Evolutionary conservation across 306 rosid species (phyloP).

Genomic region (Betula pendula): DNA sequence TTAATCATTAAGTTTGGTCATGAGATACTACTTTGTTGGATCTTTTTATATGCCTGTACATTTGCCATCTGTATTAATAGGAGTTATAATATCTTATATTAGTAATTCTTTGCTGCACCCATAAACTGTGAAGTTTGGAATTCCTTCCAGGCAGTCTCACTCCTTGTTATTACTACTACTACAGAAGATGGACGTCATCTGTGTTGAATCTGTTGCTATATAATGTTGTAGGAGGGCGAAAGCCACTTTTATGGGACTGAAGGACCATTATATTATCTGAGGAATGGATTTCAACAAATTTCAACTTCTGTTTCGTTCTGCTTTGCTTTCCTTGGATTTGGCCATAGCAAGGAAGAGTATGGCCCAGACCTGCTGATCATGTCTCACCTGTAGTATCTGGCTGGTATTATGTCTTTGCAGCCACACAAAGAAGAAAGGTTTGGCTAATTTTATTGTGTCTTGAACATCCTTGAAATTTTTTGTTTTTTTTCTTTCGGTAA

Average conservation of each 20-base stretch:
- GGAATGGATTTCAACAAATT: conserved; percentile 96
- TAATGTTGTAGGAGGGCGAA: conserved; percentile 93
- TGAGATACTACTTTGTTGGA: conserved; percentile 5
- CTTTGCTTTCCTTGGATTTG: conserved; percentile 76
- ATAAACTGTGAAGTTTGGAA: conserved; percentile 5
- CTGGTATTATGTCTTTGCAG: conserved; percentile 90
- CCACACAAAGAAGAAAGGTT: conserved; percentile 99
- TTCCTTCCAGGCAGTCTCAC: conserved; percentile 64
- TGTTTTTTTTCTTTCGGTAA: conserved; percentile 9
- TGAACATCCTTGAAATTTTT: too few relatives aligned
- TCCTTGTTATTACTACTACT: conserved; percentile 58
- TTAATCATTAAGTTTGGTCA: too few relatives aligned
- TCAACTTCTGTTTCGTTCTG: conserved; percentile 79
- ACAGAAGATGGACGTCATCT: conserved; percentile 90
- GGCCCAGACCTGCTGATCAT: conserved; percentile 76
- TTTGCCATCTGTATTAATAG: background rate
- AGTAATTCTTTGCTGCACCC: too few relatives aligned
- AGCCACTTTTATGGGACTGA: conserved; percentile 95
- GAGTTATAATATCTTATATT: background rate
- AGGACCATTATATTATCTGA: conserved; percentile 76
- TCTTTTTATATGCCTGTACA: conserved; percentile 20
- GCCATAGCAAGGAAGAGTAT: conserved; percentile 72
- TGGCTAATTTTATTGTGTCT: conserved; percentile 16
- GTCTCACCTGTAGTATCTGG: conserved; percentile 87
- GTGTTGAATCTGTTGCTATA: conserved; percentile 78